Evolutionary conservation across 805 yeast species (phyloP).

Genomic region (Lachancea lanzarotensis): DNA sequence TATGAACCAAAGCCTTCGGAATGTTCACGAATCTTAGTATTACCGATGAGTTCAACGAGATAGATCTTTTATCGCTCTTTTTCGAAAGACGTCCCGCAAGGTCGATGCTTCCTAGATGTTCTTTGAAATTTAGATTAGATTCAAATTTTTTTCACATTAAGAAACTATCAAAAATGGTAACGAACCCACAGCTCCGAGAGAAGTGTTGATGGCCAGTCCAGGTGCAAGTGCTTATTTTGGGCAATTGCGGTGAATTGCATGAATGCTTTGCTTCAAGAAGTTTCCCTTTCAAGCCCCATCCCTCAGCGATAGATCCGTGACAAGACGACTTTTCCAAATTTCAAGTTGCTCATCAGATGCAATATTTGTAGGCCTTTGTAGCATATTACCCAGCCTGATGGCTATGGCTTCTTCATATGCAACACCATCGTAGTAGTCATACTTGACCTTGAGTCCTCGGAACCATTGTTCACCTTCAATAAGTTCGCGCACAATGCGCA

Average conservation of each 20-base stretch:
- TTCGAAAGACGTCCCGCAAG: too few species aligned
- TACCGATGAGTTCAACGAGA: neutral
- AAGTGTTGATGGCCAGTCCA: too few species aligned
- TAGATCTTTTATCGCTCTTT: too few species aligned
- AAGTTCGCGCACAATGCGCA: slow-evolving; percentile 46
- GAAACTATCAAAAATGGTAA: too few species aligned
- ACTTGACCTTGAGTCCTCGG: slow-evolving; percentile 43
- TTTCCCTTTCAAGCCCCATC: slow-evolving; percentile 5
- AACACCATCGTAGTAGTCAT: slow-evolving; percentile 31
- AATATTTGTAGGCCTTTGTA: slow-evolving; percentile 30
- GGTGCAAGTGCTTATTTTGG: too few species aligned
- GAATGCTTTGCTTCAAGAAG: too few species aligned
- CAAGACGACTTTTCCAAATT: slow-evolving; percentile 31
- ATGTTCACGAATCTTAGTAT: neutral
- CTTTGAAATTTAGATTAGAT: too few species aligned
- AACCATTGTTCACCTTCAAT: slow-evolving; percentile 59
- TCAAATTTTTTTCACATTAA: too few species aligned
- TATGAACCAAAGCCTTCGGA: neutral
- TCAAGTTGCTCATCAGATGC: slow-evolving; percentile 29
- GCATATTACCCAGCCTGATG: slow-evolving; percentile 32
- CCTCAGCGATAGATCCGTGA: slow-evolving; percentile 25
- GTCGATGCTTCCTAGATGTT: too few species aligned
- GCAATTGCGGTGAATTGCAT: too few species aligned
- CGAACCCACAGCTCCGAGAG: too few species aligned
- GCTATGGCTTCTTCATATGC: slow-evolving; percentile 21